phyloP scores from a whole-genome alignment of 257 asterid genomes.

The Solanum arcanum region DNA sequence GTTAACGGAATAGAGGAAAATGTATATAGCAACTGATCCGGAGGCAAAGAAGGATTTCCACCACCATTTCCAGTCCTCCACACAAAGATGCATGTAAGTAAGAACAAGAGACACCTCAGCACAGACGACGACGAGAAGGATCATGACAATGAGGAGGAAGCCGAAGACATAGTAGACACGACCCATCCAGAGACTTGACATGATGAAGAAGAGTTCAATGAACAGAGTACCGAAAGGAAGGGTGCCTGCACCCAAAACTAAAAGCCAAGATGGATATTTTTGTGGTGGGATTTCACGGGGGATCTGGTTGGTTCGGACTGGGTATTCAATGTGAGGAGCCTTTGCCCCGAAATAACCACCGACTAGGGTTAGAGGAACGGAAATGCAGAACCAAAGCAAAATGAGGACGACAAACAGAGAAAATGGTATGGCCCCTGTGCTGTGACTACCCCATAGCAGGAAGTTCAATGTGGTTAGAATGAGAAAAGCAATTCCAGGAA shows the following conservation, averaged over 20 bases:
- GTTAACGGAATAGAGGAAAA: slow-evolving; percentile 59
- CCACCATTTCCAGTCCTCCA: slow-evolving; percentile 96
- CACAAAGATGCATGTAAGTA: slow-evolving; percentile 87
- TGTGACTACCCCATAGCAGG: slow-evolving; percentile 82
- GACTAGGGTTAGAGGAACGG: slow-evolving; percentile 71
- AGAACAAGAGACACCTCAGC: slow-evolving; percentile 88
- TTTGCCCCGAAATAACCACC: slow-evolving; percentile 77
- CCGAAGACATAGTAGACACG: slow-evolving; percentile 84
- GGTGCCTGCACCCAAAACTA: slow-evolving; percentile 90
- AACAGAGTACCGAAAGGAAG: slow-evolving; percentile 91
- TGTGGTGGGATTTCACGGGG: slow-evolving; percentile 87
- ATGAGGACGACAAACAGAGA: slow-evolving; percentile 53
- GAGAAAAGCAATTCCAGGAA: slow-evolving; percentile 64
- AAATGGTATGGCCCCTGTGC: slow-evolving; percentile 90
- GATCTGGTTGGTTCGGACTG: slow-evolving; percentile 73
- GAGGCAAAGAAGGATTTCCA: slow-evolving; percentile 94
- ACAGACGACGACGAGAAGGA: slow-evolving; percentile 66
- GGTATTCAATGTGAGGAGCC: slow-evolving; percentile 74
- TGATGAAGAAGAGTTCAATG: slow-evolving; percentile 88
- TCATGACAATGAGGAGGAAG: slow-evolving; percentile 53
- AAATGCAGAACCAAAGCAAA: slow-evolving; percentile 78
- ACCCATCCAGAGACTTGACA: slow-evolving; percentile 93
- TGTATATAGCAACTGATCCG: slow-evolving; percentile 73
- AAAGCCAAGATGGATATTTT: slow-evolving; percentile 77
- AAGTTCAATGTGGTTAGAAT: slow-evolving; percentile 61